A percentile compares a stretch with the other conserved stretches of the same genome.
These are phyloP conservation scores for Epichloe sibirici DNA, from an alignment of 2,329 filamentous ascomycete species.

Conservation along the genomic window DNA sequence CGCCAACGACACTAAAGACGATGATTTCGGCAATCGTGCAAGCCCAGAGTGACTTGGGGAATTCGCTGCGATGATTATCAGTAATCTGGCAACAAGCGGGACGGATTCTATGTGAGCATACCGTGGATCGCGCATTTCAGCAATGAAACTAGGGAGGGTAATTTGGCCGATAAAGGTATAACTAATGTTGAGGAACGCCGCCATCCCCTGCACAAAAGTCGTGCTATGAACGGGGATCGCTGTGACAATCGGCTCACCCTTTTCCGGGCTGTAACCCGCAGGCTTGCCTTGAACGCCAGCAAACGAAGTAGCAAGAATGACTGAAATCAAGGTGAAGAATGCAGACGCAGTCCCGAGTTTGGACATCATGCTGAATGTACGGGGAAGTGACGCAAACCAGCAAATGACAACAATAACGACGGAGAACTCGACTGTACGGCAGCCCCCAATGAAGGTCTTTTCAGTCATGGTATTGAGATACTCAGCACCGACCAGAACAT, in stretches of 20 bases:
- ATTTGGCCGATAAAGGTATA: slow-evolving; percentile 97
- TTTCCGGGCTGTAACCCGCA: slow-evolving; percentile 45
- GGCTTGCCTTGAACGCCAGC: slow-evolving; percentile 65
- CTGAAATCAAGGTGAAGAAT: slow-evolving; percentile 80
- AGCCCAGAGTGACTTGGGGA: slow-evolving; percentile 84
- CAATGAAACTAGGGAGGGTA: slow-evolving; percentile 86
- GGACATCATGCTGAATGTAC: slow-evolving; percentile 72
- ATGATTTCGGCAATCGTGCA: slow-evolving; percentile 83
- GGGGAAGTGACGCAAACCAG: slow-evolving; percentile 67
- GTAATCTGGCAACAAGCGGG: not conserved
- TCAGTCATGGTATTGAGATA: slow-evolving; percentile 83
- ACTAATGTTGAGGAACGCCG: slow-evolving; percentile 86
- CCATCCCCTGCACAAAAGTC: slow-evolving; percentile 71
- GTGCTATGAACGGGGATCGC: slow-evolving; percentile 57
- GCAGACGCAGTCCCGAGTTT: slow-evolving; percentile 71
- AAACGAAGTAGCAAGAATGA: slow-evolving; percentile 74
- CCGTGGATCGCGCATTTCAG: slow-evolving; percentile 68
- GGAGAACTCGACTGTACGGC: slow-evolving; percentile 71
- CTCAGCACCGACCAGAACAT: slow-evolving; percentile 73
- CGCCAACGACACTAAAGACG: slow-evolving; percentile 72
- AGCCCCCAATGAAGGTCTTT: slow-evolving; percentile 45
- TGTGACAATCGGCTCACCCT: slow-evolving; percentile 55
- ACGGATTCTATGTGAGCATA: slow-evolving; percentile 11
- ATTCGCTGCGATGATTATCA: slow-evolving; percentile 47
- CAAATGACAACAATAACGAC: slow-evolving; percentile 63